Base-by-base conservation (phyloP, 2,329 filamentous ascomycete genomes). In the Fusarium euwallaceae region DNA sequence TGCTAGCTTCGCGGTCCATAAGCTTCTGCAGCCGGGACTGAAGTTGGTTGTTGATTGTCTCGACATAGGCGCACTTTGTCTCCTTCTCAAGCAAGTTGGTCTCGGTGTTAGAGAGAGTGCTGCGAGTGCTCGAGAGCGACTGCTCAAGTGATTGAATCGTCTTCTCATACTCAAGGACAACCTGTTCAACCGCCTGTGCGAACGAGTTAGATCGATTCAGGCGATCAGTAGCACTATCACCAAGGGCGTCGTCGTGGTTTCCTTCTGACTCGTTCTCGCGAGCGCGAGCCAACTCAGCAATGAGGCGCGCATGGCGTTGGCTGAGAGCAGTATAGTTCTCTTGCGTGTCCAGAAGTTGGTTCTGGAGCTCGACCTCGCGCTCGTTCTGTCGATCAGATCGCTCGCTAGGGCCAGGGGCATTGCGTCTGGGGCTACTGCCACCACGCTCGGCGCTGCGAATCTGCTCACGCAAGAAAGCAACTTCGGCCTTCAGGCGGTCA, bases 91-190 rank as follows among this genome's bases (percentile, higher is more conserved):
- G 87, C 27, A 99, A 87, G 67, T 87, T 93, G 64, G 95, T 97
- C 82, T 99, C 97, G 0, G 94, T 95, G 73, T 87, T 92, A 12
- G 97, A 93, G 32, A 99, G 87, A 0, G 94, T 95, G 37, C 93
- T 89, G 67, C 97, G 91, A 1, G 97, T 98, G 79, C 92, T 97
- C 1, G 95, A 95, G 16, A 99, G 89, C 2, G 95, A 98, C 61
- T 95, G 92, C 83, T 99, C 97, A 17, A 99, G 89, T 63, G 91
- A 93, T 82, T 98, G 95, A 60, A 99, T 99, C 0, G 97, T 99
- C 88, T 97, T 98, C 82, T 99, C 97, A 81, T 99, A 99, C 83
- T 99, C 97, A 59, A 98, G 86, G 4, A 99, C 95, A 24, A 99
- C 95, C 80, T 97, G 94, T 80, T 99, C 97, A 22, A 99, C 96